These are phyloP conservation scores for Lentinus brumalis DNA, from an alignment of 768 basidiomycete species.

Conservation along the genomic window DNA sequence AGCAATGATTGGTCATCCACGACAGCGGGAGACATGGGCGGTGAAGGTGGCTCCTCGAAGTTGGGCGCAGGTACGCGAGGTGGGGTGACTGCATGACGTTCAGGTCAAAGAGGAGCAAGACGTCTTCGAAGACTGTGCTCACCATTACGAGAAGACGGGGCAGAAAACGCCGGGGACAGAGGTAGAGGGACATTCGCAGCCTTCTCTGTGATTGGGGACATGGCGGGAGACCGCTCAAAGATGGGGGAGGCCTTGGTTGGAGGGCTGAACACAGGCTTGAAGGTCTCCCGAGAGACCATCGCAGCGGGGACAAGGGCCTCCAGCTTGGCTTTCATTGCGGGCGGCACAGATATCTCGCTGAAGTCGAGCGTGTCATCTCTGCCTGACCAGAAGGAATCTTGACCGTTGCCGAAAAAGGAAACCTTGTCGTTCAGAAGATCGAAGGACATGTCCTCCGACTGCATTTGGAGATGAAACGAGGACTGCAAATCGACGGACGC, in stretches of 20 bases:
- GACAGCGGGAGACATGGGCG: constrained; percentile 12
- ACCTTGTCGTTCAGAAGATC: constrained; percentile 39
- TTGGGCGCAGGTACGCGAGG: not conserved
- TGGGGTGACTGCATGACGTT: not conserved
- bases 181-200: constrained; percentile 12
- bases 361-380: constrained; percentile 28
- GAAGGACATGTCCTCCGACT: constrained; percentile 37
- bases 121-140: not conserved
- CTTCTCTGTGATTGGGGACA: constrained; percentile 9
- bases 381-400: constrained; percentile 30
- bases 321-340: constrained; percentile 22
- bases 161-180: constrained; percentile 5
- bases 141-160: constrained; percentile 10
- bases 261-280: constrained; percentile 1
- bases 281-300: not conserved
- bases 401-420: constrained; percentile 33
- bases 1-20: constrained; percentile 14
- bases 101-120: not conserved
- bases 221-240: not conserved
- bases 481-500: constrained; percentile 37
- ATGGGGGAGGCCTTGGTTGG: not conserved
- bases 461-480: constrained; percentile 37
- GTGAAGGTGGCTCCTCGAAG: constrained; percentile 7
- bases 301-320: constrained; percentile 10
- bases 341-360: constrained; percentile 17